These are phyloP conservation scores for Alternaria conjuncta DNA, from an alignment of 2,329 filamentous ascomycete genomes.

Conservation along the genomic window DNA sequence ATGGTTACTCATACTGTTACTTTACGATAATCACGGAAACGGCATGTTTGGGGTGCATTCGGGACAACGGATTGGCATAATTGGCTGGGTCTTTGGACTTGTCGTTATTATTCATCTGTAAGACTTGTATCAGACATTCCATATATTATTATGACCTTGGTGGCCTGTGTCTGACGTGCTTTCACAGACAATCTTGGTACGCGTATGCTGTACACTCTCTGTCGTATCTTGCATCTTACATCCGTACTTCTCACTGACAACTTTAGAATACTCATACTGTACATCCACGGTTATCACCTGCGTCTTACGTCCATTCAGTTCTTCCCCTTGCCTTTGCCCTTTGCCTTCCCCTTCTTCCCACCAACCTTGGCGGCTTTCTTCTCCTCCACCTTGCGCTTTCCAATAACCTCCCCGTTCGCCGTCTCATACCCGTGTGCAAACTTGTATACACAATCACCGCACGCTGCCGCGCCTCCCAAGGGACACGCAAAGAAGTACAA, in stretches of 20 bases:
- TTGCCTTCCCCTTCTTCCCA: background rate
- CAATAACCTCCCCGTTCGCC: background rate
- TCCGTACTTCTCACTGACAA: too few relatives aligned
- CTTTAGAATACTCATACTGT: background rate
- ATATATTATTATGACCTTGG: background rate
- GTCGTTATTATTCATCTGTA: background rate
- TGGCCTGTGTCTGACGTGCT: background rate
- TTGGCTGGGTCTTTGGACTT: background rate
- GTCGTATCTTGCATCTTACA: background rate
- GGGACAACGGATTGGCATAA: background rate
- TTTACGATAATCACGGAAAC: background rate
- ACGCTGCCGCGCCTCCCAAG: background rate
- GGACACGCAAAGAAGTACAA: background rate
- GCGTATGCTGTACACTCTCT: background rate
- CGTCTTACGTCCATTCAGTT: background rate
- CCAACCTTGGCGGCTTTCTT: background rate
- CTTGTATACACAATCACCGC: background rate
- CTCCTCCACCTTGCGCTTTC: background rate
- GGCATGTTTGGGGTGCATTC: background rate
- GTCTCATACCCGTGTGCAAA: background rate
- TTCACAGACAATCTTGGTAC: too few relatives aligned
- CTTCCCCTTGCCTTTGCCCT: background rate
- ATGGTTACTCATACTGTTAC: background rate
- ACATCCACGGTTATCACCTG: background rate
- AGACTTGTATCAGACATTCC: background rate